Percentiles rank a stretch among this genome's conserved stretches.
Evolutionary conservation across 2,329 filamentous ascomycete genomes (phyloP).

Genomic region (Fonsecaea nubica): DNA sequence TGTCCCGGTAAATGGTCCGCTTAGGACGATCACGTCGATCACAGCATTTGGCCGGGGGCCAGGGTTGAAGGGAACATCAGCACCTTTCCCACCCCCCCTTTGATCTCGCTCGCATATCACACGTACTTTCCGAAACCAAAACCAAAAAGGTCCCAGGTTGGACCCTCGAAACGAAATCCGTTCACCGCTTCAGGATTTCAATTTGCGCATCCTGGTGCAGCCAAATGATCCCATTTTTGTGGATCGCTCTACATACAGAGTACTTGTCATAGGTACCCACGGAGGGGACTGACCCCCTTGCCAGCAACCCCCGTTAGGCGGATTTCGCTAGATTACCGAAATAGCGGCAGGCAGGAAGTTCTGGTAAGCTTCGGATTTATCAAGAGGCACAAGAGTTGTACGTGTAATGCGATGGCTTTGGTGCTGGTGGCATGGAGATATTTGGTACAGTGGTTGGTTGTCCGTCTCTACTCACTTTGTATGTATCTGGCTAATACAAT

Average conservation of each 20-base stretch:
- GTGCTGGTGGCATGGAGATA: neutral
- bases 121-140: neutral
- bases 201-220: neutral
- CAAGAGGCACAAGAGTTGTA: too few relatives aligned
- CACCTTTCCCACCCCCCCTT: neutral
- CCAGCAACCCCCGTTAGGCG: neutral
- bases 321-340: constrained; percentile 2
- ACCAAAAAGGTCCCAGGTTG: constrained; percentile 3
- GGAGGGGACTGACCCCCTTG: neutral
- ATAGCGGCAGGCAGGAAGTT: constrained; percentile 1
- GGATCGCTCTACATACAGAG: neutral
- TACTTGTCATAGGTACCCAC: neutral
- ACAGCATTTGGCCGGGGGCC: constrained; percentile 3
- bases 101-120: constrained; percentile 19
- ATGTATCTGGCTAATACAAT: neutral
- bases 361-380: neutral
- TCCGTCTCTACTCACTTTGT: neutral
- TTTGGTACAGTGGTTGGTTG: neutral
- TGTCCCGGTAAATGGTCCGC: constrained; percentile 24
- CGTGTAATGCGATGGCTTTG: neutral
- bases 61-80: constrained; percentile 9
- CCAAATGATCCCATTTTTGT: neutral
- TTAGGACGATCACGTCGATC: constrained; percentile 34
- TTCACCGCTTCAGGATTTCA: constrained; percentile 12
- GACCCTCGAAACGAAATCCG: constrained; percentile 4